Conservation (phyloP, 345 rosid genomes). For the Salix caprea region DNA sequence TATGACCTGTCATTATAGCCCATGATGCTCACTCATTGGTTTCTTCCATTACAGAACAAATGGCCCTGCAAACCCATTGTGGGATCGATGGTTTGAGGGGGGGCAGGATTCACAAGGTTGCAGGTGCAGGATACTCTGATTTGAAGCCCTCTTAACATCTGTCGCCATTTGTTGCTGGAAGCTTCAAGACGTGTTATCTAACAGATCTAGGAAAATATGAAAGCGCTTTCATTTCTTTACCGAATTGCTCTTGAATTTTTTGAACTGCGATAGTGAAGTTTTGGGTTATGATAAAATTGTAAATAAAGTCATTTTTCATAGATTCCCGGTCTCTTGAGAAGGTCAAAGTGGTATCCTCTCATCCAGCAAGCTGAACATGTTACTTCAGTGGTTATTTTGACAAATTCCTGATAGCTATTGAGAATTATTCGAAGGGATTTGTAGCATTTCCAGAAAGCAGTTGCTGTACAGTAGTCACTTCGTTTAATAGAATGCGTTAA, state of each 20-base stretch:
- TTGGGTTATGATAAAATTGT: constrained; percentile 13
- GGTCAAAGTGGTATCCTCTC: background rate
- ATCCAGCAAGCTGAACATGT: background rate
- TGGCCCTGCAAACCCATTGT: constrained; percentile 49
- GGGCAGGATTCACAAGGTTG: constrained; percentile 58
- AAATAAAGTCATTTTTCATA: background rate
- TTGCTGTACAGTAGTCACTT: background rate
- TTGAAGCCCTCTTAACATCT: constrained; percentile 19
- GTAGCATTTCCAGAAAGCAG: background rate
- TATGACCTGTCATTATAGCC: background rate
- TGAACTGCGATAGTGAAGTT: background rate
- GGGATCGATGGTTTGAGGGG: constrained; percentile 84
- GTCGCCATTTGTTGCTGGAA: constrained; percentile 21
- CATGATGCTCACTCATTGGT: constrained; percentile 4
- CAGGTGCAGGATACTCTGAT: constrained; percentile 60
- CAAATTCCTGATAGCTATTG: background rate
- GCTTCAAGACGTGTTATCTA: constrained; percentile 9
- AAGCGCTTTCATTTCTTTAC: constrained; percentile 14
- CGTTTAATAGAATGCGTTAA: background rate
- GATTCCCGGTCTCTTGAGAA: background rate
- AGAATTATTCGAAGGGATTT: constrained; percentile 3
- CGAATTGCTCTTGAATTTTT: constrained; percentile 11
- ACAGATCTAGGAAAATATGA: constrained; percentile 13
- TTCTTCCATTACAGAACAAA: constrained; percentile 44
- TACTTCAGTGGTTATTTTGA: background rate